phyloP scores from a whole-genome alignment of 495 filamentous ascomycete species.

The Neurospora intermedia region DNA sequence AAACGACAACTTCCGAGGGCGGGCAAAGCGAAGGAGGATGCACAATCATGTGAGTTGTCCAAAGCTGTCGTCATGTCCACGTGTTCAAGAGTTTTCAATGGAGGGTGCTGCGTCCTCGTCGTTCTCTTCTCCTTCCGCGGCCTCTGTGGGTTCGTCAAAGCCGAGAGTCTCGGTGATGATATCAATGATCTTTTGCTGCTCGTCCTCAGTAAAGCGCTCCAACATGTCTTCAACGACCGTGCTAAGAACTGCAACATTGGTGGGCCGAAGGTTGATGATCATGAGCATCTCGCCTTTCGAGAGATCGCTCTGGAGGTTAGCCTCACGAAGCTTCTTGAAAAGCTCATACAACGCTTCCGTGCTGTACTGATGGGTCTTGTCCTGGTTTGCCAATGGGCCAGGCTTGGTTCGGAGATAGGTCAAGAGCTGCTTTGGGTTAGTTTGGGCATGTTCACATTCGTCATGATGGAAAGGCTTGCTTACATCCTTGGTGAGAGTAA shows the following conservation, averaged over 20 bases:
- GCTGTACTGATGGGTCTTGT: constrained; percentile 29
- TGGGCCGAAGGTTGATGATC: constrained; percentile 35
- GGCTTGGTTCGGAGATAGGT: constrained; percentile 30
- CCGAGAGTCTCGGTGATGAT: constrained; percentile 34
- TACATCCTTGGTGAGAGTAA: constrained; percentile 17
- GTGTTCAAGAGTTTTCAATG: constrained; percentile 18
- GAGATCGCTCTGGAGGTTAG: constrained; percentile 24
- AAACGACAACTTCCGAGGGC: constrained; percentile 40
- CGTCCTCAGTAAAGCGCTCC: constrained; percentile 31
- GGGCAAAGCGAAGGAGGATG: constrained; percentile 37
- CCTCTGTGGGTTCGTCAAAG: constrained; percentile 14
- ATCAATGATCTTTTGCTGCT: constrained; percentile 31
- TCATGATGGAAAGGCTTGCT: neutral
- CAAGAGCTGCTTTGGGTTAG: constrained; percentile 18
- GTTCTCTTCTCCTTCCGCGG: constrained; percentile 10
- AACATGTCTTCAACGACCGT: constrained; percentile 35
- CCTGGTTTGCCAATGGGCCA: constrained; percentile 30
- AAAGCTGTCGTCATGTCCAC: constrained; percentile 4
- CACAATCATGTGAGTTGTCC: constrained; percentile 19
- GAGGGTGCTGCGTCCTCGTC: constrained; percentile 18
- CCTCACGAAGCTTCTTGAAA: constrained; percentile 25
- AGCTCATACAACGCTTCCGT: constrained; percentile 20
- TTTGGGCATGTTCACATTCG: constrained; percentile 2
- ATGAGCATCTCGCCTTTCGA: constrained; percentile 36
- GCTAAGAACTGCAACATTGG: constrained; percentile 24